Base-by-base conservation (phyloP, 331 rosid genomes). In the Malus hybrid region DNA sequence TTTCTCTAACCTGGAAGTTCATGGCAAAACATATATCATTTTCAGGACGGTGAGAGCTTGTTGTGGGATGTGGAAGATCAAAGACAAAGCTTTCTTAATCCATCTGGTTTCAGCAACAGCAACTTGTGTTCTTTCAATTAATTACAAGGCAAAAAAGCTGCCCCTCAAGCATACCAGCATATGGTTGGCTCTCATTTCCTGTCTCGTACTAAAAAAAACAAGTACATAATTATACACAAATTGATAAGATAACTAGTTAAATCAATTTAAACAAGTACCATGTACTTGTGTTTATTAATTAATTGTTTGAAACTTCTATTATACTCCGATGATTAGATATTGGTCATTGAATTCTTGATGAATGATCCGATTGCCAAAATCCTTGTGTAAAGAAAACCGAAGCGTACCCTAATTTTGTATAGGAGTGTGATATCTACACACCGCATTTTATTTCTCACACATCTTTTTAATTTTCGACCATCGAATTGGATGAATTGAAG, bases 61-160 rank as follows among this genome's bases (percentile, higher is more conserved):
- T 80, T 86, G 73, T 89, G 96, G 97, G 94, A 88, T n/a, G 71
- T 22, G 72, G 92, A 88, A 75, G 96, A 91, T 62, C 93, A 88
- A 46, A 82, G 89, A 82, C 93, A 88, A 78, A 89, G 68, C 84
- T 73, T 88, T 87, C 90, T 79, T 69, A 78, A 72, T 81, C 84
- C 91, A 74, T 85, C 82, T 80, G 90, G 82, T 70, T 79, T 82
- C 66, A 75, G 72, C 87, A 84, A 80, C 86, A 82, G 79, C 86
- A 80, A 88, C 81, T 75, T 80, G 68, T 79, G 87, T 69, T 85
- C 85, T 80, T 91, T 88, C 87, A 86, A 88, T 77, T 85, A 83
- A 84, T 15, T 76, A 44, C 52, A 63, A 55, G 34, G 18, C 55
- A 60, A 56, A 52, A 24, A 15, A 34, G 74, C 82, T 80, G 81